Percentiles rank a stretch among this genome's conserved stretches.
Evolutionary conservation across 768 basidiomycete genomes (phyloP).

Genomic region (Lentinula aciculospora): DNA sequence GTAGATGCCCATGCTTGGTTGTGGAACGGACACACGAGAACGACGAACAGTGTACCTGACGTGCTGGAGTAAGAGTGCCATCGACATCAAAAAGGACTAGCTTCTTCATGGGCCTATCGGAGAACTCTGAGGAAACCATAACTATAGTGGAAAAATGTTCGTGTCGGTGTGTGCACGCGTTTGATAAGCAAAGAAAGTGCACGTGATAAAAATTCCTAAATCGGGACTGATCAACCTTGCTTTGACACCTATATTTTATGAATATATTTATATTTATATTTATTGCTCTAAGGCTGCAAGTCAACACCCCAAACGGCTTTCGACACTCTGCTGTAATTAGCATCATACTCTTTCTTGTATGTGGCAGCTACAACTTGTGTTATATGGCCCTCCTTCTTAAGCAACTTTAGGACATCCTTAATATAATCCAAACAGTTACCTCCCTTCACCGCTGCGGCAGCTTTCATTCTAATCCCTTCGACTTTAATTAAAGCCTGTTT

Average conservation of each 20-base stretch:
- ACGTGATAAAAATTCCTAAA: no score
- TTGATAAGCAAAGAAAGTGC: no score
- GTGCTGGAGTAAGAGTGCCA: conserved; percentile 63
- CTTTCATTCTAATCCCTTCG: background rate
- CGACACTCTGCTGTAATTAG: background rate
- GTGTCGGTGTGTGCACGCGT: no score
- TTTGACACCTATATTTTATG: no score
- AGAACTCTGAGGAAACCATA: conserved; percentile 59
- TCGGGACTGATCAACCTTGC: no score
- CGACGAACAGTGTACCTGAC: conserved; percentile 41
- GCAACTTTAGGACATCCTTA: background rate
- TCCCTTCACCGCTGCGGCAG: background rate
- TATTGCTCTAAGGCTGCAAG: background rate
- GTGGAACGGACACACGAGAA: background rate
- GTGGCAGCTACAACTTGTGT: background rate
- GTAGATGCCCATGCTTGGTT: background rate
- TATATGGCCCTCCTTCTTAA: background rate
- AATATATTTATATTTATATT: no score
- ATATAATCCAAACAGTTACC: background rate
- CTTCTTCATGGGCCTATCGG: conserved; percentile 57
- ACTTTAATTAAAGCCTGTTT: background rate
- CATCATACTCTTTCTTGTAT: background rate
- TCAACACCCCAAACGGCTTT: background rate
- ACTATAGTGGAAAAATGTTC: no score
- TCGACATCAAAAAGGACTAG: conserved; percentile 84